Percentiles rank a stretch among this genome's conserved stretches.
Conservation (phyloP, 495 filamentous ascomycete species). For the Cladorrhinum samala region DNA sequence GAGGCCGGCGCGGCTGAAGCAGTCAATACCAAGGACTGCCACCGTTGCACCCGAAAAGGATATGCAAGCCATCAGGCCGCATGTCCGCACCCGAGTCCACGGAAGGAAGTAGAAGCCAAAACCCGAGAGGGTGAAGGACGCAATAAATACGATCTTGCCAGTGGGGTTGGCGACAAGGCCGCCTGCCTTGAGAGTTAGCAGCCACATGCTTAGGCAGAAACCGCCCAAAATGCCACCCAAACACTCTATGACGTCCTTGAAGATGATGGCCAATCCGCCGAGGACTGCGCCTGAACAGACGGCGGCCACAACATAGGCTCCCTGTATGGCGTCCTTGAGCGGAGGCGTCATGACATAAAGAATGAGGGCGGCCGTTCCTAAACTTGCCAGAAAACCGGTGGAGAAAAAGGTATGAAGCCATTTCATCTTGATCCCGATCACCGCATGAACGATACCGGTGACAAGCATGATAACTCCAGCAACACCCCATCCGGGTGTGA, state of each 20-base stretch:
- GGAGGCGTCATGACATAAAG: conserved; percentile 86
- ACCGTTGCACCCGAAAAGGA: conserved; percentile 78
- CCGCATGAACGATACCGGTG: conserved; percentile 58
- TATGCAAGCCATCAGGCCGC: conserved; percentile 67
- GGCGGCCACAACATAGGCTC: conserved; percentile 80
- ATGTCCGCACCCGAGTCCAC: conserved; percentile 57
- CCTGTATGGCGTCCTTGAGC: conserved; percentile 69
- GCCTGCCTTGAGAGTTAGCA: conserved; percentile 70
- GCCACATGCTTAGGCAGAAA: conserved; percentile 87
- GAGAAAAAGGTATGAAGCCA: conserved; percentile 81
- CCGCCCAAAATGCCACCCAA: conserved; percentile 83
- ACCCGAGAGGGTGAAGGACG: conserved; percentile 56
- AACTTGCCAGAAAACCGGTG: conserved; percentile 61
- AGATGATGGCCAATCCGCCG: conserved; percentile 69
- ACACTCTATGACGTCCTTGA: conserved; percentile 81
- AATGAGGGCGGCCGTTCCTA: conserved; percentile 78
- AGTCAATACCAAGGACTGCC: conserved; percentile 79
- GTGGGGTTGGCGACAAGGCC: conserved; percentile 58
- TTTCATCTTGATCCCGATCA: conserved; percentile 81
- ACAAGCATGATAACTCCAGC: conserved; percentile 70
- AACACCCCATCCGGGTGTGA: conserved; percentile 77
- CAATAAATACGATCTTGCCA: conserved; percentile 69
- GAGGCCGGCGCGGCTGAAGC: conserved; percentile 78
- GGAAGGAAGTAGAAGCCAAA: conserved; percentile 75
- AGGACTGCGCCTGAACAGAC: conserved; percentile 70